phyloP scores from a whole-genome alignment of 495 filamentous ascomycete genomes.

The Amorphotheca resinae region DNA sequence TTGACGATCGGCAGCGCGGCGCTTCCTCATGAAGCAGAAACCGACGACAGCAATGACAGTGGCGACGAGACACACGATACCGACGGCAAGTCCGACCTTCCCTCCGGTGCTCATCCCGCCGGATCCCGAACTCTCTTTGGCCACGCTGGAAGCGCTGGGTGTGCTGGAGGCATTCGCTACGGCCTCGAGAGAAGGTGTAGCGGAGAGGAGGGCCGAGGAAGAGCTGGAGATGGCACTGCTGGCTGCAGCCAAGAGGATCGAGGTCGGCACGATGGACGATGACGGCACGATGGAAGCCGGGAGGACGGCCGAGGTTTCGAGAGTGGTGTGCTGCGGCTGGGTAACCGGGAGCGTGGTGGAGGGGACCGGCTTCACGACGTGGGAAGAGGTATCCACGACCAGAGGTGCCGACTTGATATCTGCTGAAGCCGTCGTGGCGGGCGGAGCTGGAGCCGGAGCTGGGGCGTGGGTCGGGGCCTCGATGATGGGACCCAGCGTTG shows the following conservation, averaged over 20 bases:
- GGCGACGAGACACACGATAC: constrained; percentile 53
- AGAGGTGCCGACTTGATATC: not conserved
- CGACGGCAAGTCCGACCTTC: constrained; percentile 77
- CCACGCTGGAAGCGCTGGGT: constrained; percentile 15
- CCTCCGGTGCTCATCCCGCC: constrained; percentile 49
- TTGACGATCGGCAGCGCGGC: constrained; percentile 34
- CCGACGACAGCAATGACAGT: constrained; percentile 48
- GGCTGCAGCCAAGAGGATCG: constrained; percentile 7
- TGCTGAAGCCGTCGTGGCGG: constrained; percentile 3
- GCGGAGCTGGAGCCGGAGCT: not conserved
- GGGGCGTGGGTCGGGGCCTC: not conserved
- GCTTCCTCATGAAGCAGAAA: constrained; percentile 54
- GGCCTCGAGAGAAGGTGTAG: constrained; percentile 15
- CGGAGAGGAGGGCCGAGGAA: not conserved
- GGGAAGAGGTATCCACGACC: not conserved
- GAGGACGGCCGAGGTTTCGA: constrained; percentile 11
- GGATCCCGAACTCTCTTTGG: constrained; percentile 22
- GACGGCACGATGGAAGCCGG: constrained; percentile 8
- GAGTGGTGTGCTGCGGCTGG: not conserved
- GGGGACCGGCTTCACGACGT: not conserved
- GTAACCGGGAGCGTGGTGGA: not conserved
- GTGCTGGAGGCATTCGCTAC: constrained; percentile 20
- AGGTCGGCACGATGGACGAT: constrained; percentile 1
- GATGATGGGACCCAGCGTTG: constrained; percentile 28
- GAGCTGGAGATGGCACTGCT: constrained; percentile 1